A percentile compares a stretch with the other conserved stretches of the same genome.
Conservation (phyloP, 2,329 filamentous ascomycete species). For the Diaporthe caulivora region DNA sequence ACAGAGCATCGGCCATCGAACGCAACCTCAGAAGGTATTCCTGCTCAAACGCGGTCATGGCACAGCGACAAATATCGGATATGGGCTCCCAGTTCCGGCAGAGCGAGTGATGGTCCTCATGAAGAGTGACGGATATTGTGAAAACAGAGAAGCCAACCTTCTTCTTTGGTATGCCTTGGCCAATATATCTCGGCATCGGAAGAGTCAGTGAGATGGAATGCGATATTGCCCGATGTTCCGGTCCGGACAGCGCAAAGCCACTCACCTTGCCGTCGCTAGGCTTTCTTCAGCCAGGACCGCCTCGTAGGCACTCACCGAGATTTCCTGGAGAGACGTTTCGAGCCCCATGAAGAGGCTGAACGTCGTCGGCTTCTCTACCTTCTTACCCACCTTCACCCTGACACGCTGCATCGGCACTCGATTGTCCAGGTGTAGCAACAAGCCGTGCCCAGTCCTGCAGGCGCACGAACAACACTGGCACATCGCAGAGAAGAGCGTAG, state of each 20-base stretch:
- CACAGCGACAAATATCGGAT: slow-evolving; percentile 1
- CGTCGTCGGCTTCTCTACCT: not conserved
- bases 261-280: not conserved
- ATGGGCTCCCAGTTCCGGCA: not conserved
- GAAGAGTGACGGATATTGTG: not conserved
- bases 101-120: not conserved
- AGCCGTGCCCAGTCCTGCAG: not conserved
- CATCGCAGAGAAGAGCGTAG: not conserved
- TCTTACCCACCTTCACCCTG: not conserved
- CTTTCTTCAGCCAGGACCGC: not conserved
- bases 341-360: slow-evolving; percentile 5
- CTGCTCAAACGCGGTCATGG: not conserved
- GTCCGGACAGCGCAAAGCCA: not conserved
- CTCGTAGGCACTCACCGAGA: not conserved
- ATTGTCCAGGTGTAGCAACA: slow-evolving; percentile 6
- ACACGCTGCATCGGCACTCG: not conserved
- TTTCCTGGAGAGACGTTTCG: not conserved
- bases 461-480: slow-evolving; percentile 1
- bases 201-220: not conserved
- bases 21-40: not conserved
- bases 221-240: not conserved
- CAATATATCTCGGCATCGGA: not conserved
- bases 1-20: not conserved
- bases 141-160: not conserved
- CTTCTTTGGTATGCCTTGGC: not conserved